A percentile compares a stretch with the other conserved stretches of the same genome.
These are phyloP conservation scores for Epichloe elymi DNA, from an alignment of 2,329 filamentous ascomycete genomes.

Conservation along the genomic window DNA sequence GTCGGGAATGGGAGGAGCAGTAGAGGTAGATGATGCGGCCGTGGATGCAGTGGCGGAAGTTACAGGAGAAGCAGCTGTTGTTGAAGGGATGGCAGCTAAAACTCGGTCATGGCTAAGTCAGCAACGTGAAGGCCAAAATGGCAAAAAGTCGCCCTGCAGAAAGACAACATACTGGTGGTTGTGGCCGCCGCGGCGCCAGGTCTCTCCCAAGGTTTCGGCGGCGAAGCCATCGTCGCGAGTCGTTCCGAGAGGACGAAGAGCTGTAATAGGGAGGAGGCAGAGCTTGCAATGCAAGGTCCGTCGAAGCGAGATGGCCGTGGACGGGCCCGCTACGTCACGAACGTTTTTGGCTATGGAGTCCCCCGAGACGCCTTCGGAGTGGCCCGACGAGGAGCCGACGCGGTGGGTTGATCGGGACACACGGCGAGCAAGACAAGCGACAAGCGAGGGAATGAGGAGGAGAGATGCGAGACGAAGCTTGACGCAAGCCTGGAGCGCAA, in stretches of 20 bases:
- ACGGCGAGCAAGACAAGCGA: no score
- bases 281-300: neutral
- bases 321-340: slow-evolving; percentile 3
- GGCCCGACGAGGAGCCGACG: no score
- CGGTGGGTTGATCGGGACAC: no score
- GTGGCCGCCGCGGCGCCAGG: slow-evolving; percentile 44
- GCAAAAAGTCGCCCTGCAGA: neutral
- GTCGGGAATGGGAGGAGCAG: slow-evolving; percentile 61
- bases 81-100: slow-evolving; percentile 19
- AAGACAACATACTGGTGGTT: slow-evolving; percentile 30
- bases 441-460: no score
- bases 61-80: slow-evolving; percentile 15
- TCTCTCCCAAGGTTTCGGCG: slow-evolving; percentile 95
- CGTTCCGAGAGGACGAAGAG: neutral
- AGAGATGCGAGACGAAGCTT: no score
- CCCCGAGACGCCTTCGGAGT: no score
- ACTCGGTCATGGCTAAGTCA: slow-evolving; percentile 13
- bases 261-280: no score
- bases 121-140: slow-evolving; percentile 11
- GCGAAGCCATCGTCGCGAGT: slow-evolving; percentile 50
- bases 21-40: slow-evolving; percentile 25
- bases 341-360: neutral
- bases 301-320: neutral
- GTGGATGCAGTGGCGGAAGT: slow-evolving; percentile 22
- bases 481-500: neutral